Conservation (phyloP, 1,139 yeast genomes). For the Arxiozyma heterogenica region DNA sequence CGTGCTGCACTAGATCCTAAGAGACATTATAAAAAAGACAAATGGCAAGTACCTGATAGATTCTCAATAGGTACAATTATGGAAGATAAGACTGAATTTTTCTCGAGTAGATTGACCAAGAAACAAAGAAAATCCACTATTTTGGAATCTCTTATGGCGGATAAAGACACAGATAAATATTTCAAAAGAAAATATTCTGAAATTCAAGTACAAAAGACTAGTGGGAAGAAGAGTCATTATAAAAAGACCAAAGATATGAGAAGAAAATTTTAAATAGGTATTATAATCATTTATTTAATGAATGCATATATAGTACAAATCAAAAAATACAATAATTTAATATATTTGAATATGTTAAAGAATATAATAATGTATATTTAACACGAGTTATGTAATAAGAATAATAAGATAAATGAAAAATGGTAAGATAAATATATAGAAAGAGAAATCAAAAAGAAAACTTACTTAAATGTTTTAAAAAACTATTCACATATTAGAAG, state of each 20-base stretch:
- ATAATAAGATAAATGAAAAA: background rate
- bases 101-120: constrained; percentile 57
- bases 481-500: constrained; percentile 38
- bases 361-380: background rate
- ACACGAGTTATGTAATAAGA: background rate
- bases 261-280: constrained; percentile 6
- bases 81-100: constrained; percentile 74
- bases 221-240: constrained; percentile 66
- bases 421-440: background rate
- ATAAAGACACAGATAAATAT: constrained; percentile 59
- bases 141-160: constrained; percentile 74
- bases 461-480: background rate
- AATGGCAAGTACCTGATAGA: constrained; percentile 69
- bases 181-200: constrained; percentile 78
- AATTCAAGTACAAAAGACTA: constrained; percentile 63
- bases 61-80: constrained; percentile 86
- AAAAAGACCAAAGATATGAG: constrained; percentile 49
- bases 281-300: background rate
- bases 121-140: constrained; percentile 69
- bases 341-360: background rate
- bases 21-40: constrained; percentile 85
- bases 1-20: constrained; percentile 92
- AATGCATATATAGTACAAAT: background rate
- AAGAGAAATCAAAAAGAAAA: background rate
- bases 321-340: too few relatives aligned